These are phyloP conservation scores for Isoetes taiwanensis DNA, from an alignment of 75 land plant genomes.

Conservation along the genomic window DNA sequence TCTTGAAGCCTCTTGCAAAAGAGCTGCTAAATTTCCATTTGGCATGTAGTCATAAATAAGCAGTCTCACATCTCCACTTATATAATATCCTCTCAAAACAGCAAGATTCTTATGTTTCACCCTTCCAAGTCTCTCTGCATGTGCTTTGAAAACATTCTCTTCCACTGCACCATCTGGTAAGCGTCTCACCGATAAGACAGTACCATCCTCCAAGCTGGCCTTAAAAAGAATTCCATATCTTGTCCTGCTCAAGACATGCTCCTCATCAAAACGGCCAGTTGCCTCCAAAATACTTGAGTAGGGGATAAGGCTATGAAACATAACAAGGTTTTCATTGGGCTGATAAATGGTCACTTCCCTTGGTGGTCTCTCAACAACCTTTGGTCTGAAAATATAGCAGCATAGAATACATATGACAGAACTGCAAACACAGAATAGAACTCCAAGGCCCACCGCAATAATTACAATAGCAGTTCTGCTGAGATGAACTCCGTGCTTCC, in stretches of 20 bases:
- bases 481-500: neutral
- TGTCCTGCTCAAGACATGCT: conserved; percentile 67
- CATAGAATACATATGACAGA: too few species aligned
- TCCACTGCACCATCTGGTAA: conserved; percentile 48
- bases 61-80: conserved; percentile 57
- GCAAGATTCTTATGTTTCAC: conserved; percentile 82
- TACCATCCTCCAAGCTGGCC: conserved; percentile 73
- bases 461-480: conserved; percentile 24
- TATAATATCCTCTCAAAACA: conserved; percentile 86
- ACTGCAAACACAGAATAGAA: too few species aligned
- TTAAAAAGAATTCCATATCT: conserved; percentile 83
- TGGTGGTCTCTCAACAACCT: too few species aligned
- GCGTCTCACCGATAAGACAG: conserved; percentile 69
- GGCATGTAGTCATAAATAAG: conserved; percentile 98
- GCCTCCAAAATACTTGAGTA: conserved; percentile 72
- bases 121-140: conserved; percentile 77
- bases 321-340: conserved; percentile 38
- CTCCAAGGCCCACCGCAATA: conserved; percentile 26
- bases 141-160: conserved; percentile 46
- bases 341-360: too few species aligned
- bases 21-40: conserved; percentile 82
- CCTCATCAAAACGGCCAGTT: conserved; percentile 90
- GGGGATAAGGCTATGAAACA: conserved; percentile 48
- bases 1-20: conserved; percentile 90
- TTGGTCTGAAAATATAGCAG: too few species aligned